Base-by-base conservation (phyloP, 2,329 filamentous ascomycete genomes). In the Ceratocystis diversiconidia region DNA sequence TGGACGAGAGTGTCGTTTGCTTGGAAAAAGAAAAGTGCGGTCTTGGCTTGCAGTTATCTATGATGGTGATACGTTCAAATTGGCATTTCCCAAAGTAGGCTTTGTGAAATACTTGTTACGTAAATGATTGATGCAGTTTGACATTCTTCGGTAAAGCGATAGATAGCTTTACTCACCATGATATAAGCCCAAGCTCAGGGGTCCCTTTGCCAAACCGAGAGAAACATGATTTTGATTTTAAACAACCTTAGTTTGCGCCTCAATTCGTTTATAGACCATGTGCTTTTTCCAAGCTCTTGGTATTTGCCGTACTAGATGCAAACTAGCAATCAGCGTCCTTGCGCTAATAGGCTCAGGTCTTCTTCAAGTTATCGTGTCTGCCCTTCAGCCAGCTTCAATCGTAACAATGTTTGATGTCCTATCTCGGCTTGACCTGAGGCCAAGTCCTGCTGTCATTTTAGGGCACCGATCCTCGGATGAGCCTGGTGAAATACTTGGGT, bases 231-330 rank as follows among this genome's bases (percentile, higher is more conserved):
- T 8, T 19, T 5, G 28, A 7, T 10, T n/a, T 17, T 10, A 3
- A 32, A 30, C 28, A n/a, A n/a, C 32, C 55, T 2, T 17, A 57
- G 7, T 17, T n/a, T n/a, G 52, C n/a, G 32, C 5, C 10, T 17
- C 52, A 3, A 17, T 19, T 50, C 3, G 43, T 43, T 36, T 17
- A 5, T 48, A 30, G 48, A 8, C 63, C 41, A 12, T 55, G 3
- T 57, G 30, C 10, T 46, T 59, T 43, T 22, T 25, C 19, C 60
- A 25, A 17, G 43, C 5, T 65, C 32, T 46, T 15, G 22, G n/a
- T 25, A 50, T 63, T 66, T n/a, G n/a, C 32, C 63, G 48, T 66
- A 60, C 59, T 66, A 41, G 50, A 66, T 66, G 12, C 5, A 63
- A 63, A 46, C 32, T 66, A 12, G 36, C 30, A 60, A 63, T n/a